Evolutionary conservation across 768 basidiomycete genomes (phyloP), one percentile per base, ranked within the genome.

Genomic region (Mycena rosella): DNA sequence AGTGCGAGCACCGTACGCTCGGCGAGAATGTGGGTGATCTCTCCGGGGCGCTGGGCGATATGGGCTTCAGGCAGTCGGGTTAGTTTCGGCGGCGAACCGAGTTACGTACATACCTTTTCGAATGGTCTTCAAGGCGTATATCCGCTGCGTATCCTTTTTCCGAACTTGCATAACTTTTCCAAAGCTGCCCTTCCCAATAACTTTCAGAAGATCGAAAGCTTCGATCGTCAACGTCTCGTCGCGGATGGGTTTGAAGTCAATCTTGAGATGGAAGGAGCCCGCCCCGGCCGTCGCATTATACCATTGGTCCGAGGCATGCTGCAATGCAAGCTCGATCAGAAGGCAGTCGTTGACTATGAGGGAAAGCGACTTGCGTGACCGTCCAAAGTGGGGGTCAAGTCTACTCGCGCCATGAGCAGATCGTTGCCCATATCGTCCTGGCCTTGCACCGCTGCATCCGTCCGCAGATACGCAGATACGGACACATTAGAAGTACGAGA

Each of bases 91-190:
- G 26, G 40, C 18, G 18, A 24, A 24, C 22, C 18, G 26, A 15
- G 20, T 11, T 7, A n/a, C 10, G 26, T 2, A 15, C 36, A 30
- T 10, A 64, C 68, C 68, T 80, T 99, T 99, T 60, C 96, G 89
- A 74, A 99, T 98, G 4, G 98, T 98, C 84, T 99, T 99, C 74
- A 99, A 85, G 3, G 97, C 97, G 81, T 99, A 99, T 75, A 99
- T 93, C 64, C 98, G 95, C 72, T 95, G 89, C 1, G 98, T 99
- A 80, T 99, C 96, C 82, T 98, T 96, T 83, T 99, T 99, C 60
- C 96, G 92, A 45, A 99, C 97, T 86, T 99, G 97, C 98, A 99
- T 99, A 40, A 97, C 96, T 80, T 99, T 99, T 18, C 98, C 97
- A 74, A 99, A 99, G 67, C 91, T 93, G 14, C 98, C 97, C 80